These are phyloP conservation scores for Kwoniella dendrophila DNA, from an alignment of 768 basidiomycete species.

Conservation along the genomic window DNA sequence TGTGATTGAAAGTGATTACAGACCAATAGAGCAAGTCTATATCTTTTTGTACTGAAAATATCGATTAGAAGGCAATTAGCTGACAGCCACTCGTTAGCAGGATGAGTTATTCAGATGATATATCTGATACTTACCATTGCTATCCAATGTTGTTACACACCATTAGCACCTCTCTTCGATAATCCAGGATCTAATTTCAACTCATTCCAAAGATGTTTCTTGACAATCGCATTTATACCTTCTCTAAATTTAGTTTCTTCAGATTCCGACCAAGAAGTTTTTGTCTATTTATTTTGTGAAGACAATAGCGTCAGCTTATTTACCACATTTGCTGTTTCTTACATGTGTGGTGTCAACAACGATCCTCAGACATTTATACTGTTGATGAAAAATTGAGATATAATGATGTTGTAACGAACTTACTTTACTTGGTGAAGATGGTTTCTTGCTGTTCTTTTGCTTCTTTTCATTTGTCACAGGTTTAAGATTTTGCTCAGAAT, in stretches of 20 bases:
- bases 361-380: no score
- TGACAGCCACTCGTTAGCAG: no score
- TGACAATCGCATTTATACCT: constrained; percentile 22
- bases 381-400: no score
- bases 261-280: constrained; percentile 12
- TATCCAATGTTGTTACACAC: constrained; percentile 20
- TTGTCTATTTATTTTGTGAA: constrained; percentile 1
- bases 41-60: constrained; percentile 16
- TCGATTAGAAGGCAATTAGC: no score
- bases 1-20: no score
- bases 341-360: background rate
- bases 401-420: no score
- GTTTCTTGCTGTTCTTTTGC: background rate
- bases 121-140: constrained; percentile 22
- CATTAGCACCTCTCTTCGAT: constrained; percentile 21
- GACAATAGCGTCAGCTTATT: background rate
- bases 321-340: background rate
- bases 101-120: no score
- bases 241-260: constrained; percentile 22
- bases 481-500: background rate
- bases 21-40: no score
- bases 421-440: constrained; percentile 1
- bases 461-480: background rate
- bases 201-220: constrained; percentile 26
- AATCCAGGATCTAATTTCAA: constrained; percentile 21